Evolutionary conservation across 179 eudicot species (phyloP), one percentile per base, ranked within the genome.

Genomic region (Corrigiola litoralis): DNA sequence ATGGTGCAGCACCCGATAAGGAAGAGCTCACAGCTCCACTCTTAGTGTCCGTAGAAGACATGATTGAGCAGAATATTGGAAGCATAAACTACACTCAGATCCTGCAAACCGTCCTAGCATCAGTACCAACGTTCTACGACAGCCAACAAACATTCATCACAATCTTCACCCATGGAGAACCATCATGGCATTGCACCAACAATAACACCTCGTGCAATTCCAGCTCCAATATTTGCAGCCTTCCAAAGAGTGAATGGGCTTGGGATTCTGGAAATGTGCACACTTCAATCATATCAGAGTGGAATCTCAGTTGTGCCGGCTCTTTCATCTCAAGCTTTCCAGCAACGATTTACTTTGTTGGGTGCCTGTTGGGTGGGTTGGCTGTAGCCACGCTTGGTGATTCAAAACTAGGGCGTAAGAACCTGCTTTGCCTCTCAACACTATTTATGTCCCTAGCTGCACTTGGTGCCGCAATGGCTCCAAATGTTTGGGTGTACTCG

Each of bases 71-170:
- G 16, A 27, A 52, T 10, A 44, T 42, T 2, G 65, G 65, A 6
- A 11, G 11, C 3, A 5, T 44, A 2, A 61, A 44, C 29, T 6
- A 1, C 4, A 51, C 20, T 21, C 67, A 64, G 4, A 25, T 37
- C 9, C 0, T 50, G 4, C 68, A 64, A 64, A 31, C 68, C 33
- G 24, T 49, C 12, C 36, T 64, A n/a, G 27, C 58, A 14, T 64
- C 68, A 24, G 4, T 50, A 4, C n/a, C 58, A 2, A 3, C 68
- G 1, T 50, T 49, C 16, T 36, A 34, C 4, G 68, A 64, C 13
- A 50, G 48, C 23, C 68, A 50, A 6, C 68, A 64, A 37, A 64
- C 68, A 8, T 64, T 50, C 68, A 64, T 49, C 8, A 49, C 47
- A 16, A 21, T 64, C 21, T 64, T 64, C 9, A 23, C 58, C 12